Evolutionary conservation across 805 yeast genomes (phyloP), one percentile per base, ranked within the genome.

Genomic region (Ogataea methanolica): DNA sequence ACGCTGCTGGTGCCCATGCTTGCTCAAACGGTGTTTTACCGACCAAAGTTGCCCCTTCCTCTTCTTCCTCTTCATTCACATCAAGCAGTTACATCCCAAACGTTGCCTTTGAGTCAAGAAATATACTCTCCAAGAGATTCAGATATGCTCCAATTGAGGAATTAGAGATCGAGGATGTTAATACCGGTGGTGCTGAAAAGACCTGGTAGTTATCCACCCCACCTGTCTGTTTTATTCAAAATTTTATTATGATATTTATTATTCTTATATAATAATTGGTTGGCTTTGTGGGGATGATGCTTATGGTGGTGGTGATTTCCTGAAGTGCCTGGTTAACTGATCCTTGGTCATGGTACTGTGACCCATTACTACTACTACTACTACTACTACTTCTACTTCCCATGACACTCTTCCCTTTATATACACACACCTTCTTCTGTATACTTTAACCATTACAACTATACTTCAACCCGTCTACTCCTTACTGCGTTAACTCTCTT

Each of bases 161-260:
- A 17, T 46, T 56, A 15, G 99, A 92, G 68, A 80, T 85, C 26
- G 96, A 87, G 11, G 77, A 80, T 54, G 80, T 92, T 57, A 78
- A 82, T 57, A 74, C 78, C 45, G 99, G 98, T 47, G 97, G 97
- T 56, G 96, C 96, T 34, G 81, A 75, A 8, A 19, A 38, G 12
- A 26, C 1, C 21, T 33, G 16, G 11, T 39, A 22, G 5, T 26
- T 23, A 5, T n/a, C 17, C 5, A 5, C 11, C 14, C 21, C 21
- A 4, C 4, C 21, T 19, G 21, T 36, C 19, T 38, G 23, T 38
- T 14, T 23, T 19, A 33, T 38, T 23, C 16, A 5, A 38, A 11
- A 17, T 38, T 23, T 21, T 38, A 1, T 38, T 26, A 26, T 26
- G 11, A 26, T 26, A 26, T 11, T 26, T 3, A 26, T 9, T 26